Evolutionary conservation across 768 basidiomycete species (phyloP).

Genomic region (Suillus weaverae): DNA sequence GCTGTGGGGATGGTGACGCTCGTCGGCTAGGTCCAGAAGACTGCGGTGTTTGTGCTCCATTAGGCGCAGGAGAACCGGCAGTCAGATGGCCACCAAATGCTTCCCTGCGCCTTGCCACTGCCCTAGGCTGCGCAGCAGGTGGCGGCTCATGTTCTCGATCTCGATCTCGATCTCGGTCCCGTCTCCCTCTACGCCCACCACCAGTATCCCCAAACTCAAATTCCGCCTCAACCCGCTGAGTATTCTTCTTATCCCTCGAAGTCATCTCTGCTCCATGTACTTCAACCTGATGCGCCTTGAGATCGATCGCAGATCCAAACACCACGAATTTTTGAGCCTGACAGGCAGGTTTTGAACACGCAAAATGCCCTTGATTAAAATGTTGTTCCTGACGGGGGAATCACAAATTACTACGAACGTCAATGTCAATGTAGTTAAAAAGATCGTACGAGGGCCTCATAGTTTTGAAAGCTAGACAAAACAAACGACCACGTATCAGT

Average conservation of each 20-base stretch:
- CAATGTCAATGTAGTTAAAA: constrained; percentile 4
- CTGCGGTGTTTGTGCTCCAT: constrained; percentile 14
- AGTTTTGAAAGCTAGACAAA: constrained; percentile 67
- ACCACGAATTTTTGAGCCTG: constrained; percentile 92
- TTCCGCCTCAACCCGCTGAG: constrained; percentile 60
- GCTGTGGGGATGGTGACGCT: constrained; percentile 33
- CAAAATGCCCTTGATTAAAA: constrained; percentile 73
- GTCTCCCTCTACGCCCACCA: constrained; percentile 45
- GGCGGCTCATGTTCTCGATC: constrained; percentile 55
- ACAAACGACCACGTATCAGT: not conserved
- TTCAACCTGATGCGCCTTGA: constrained; percentile 89
- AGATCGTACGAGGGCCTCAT: constrained; percentile 66
- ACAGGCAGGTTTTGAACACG: constrained; percentile 74
- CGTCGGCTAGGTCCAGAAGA: constrained; percentile 25
- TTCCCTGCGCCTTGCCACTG: constrained; percentile 49
- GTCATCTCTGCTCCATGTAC: constrained; percentile 78
- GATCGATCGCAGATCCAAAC: constrained; percentile 82
- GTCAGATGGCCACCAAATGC: constrained; percentile 65
- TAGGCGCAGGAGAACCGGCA: constrained; percentile 27
- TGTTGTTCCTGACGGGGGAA: constrained; percentile 59
- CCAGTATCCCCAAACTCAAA: constrained; percentile 68
- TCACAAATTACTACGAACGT: constrained; percentile 8
- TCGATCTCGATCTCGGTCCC: constrained; percentile 44
- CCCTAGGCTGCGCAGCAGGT: constrained; percentile 32
- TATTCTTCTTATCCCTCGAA: constrained; percentile 66